Evolutionary conservation across 345 rosid species (phyloP), one percentile per base, ranked within the genome.

Genomic region (Salix purpurea): DNA sequence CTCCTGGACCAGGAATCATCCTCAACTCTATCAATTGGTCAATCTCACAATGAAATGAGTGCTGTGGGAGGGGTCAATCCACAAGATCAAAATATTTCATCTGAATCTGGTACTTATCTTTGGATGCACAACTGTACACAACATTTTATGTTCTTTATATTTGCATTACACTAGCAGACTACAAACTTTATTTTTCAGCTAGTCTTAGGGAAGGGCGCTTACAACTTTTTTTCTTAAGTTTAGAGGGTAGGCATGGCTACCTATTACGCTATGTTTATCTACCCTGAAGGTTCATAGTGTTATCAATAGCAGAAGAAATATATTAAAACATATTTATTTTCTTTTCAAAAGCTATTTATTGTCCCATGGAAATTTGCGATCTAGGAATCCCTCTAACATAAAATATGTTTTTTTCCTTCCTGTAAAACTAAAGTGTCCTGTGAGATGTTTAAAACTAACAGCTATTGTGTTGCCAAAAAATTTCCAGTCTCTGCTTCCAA

Each of bases 41-140:
- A 77, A 69, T 81, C 90, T 73, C 83, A 74, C 71, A 79, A 65
- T 75, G 81, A 83, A 68, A 67, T 79, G 75, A 68, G 74, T 26
- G 69, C 83, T 48, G 67, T 37, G 18, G 78, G 85, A 67, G 86
- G 78, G 72, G 68, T 74, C 37, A 83, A 73, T 74, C 79, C 86
- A 69, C 84, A 80, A 66, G 88, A 80, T 69, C 90, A 79, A 74
- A 81, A 81, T 79, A 73, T 85, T 73, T 83, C 85, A 8, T 71
- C 85, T 26, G 85, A 87, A 68, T 85, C 83, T 75, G 88, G 90
- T 87, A 77, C 34, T 23, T 37, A 39, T 36, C 48, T 80, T 54
- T 54, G 74, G 52, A 74, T 74, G 62, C 60, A 62, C 34, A 7
- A 16, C 69, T 56, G 28, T 30, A 42, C 42, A 30, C 28, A 56